These are phyloP conservation scores for Cenchrus purpureus DNA, from an alignment of 176 grass and related monocot genomes.

Conservation along the genomic window DNA sequence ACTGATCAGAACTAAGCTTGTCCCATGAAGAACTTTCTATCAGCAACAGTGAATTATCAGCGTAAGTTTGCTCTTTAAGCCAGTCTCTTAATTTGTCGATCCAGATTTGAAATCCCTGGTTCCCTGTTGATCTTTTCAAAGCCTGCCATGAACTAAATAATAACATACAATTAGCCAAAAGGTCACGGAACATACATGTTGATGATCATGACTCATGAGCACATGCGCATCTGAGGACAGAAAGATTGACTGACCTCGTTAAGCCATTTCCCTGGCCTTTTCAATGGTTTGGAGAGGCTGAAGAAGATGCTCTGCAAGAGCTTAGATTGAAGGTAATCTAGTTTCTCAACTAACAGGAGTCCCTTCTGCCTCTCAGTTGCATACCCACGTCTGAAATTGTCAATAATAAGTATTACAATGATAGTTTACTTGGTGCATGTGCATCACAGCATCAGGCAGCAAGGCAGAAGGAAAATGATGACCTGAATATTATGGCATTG, in stretches of 20 bases:
- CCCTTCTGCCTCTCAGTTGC: slow-evolving; percentile 85
- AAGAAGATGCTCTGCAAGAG: slow-evolving; percentile 81
- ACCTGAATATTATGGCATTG: slow-evolving; percentile 96
- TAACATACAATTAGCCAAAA: slow-evolving; percentile 58
- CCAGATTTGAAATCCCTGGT: slow-evolving; percentile 72
- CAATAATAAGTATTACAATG: not conserved
- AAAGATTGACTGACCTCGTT: slow-evolving; percentile 71
- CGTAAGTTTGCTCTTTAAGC: slow-evolving; percentile 81
- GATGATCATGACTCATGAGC: not conserved
- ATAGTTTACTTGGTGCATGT: not conserved
- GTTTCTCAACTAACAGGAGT: slow-evolving; percentile 77
- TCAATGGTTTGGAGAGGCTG: slow-evolving; percentile 76
- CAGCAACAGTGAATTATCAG: slow-evolving; percentile 51
- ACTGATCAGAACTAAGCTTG: slow-evolving; percentile 48
- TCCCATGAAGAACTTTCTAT: slow-evolving; percentile 55
- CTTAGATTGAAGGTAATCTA: slow-evolving; percentile 93
- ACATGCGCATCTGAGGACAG: not conserved
- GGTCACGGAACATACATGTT: not conserved
- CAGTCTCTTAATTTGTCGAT: slow-evolving; percentile 81
- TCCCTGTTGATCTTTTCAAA: slow-evolving; percentile 75
- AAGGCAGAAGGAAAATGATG: slow-evolving; percentile 5
- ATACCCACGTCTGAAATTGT: slow-evolving; percentile 73
- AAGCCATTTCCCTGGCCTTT: slow-evolving; percentile 65
- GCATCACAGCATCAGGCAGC: not conserved
- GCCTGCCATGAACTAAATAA: slow-evolving; percentile 70